These are phyloP conservation scores for Gastroboletus turbinatus DNA, from an alignment of 1,284 basidiomycete genomes.

Conservation along the genomic window DNA sequence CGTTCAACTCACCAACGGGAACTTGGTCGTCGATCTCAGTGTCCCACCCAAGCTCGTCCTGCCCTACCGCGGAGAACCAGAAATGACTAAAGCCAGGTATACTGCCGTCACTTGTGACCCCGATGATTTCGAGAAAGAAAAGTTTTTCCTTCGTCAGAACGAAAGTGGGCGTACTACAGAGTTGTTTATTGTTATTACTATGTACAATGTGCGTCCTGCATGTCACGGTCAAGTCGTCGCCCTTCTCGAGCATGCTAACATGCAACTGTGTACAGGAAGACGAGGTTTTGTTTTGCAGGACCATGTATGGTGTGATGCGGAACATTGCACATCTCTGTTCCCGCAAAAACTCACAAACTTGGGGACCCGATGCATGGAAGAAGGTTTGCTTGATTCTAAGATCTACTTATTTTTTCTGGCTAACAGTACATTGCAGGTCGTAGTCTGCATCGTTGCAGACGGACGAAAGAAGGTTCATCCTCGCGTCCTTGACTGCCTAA, in stretches of 20 bases:
- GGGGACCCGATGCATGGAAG: conserved; percentile 97
- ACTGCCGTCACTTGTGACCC: conserved; percentile 93
- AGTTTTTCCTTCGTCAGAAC: conserved; percentile 86
- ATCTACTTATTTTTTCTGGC: not conserved
- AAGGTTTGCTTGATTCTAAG: conserved; percentile 55
- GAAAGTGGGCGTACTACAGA: conserved; percentile 83
- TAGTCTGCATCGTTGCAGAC: conserved; percentile 94
- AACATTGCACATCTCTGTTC: conserved; percentile 90
- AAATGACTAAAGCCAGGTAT: conserved; percentile 83
- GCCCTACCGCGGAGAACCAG: conserved; percentile 77
- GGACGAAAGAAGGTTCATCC: conserved; percentile 92
- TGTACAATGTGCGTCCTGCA: conserved; percentile 79
- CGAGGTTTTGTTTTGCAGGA: conserved; percentile 90
- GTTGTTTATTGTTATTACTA: conserved; percentile 92
- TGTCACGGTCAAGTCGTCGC: conserved; percentile 53
- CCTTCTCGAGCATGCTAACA: conserved; percentile 72
- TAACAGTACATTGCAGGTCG: conserved; percentile 55
- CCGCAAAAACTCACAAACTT: conserved; percentile 91
- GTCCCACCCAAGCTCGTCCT: conserved; percentile 86
- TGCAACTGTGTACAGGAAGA: conserved; percentile 68
- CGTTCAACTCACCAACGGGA: conserved; percentile 77
- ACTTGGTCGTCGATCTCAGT: conserved; percentile 81
- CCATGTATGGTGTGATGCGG: conserved; percentile 94
- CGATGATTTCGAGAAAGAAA: conserved; percentile 84
- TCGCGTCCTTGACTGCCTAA: conserved; percentile 90